Percentiles rank a stretch among this genome's conserved stretches.
Evolutionary conservation across 176 grass and related monocot species (phyloP).

Genomic region (Cymbopogon citratus): DNA sequence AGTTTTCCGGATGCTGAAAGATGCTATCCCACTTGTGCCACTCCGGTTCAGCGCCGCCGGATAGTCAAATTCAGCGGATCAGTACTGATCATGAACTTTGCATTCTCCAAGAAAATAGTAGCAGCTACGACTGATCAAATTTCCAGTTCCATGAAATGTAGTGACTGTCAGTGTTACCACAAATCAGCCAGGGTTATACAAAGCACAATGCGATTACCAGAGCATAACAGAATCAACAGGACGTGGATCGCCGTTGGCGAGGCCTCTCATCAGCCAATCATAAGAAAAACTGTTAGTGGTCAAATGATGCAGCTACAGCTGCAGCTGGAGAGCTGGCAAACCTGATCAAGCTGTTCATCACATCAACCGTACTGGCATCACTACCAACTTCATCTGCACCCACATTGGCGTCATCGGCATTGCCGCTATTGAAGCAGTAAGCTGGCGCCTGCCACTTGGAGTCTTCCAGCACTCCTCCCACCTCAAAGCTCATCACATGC

Average conservation of each 20-base stretch:
- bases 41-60: not conserved
- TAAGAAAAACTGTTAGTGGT: not conserved
- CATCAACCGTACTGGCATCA: not conserved
- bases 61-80: not conserved
- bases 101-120: not conserved
- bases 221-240: not conserved
- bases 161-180: not conserved
- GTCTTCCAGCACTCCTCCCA: conserved; percentile 46
- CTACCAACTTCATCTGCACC: too few species aligned
- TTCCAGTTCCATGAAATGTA: not conserved
- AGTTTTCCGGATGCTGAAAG: not conserved
- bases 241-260: not conserved
- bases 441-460: conserved; percentile 51
- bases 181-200: too few species aligned
- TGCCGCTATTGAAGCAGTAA: conserved; percentile 29
- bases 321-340: not conserved
- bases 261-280: not conserved
- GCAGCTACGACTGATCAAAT: not conserved
- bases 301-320: not conserved
- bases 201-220: not conserved
- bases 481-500: conserved; percentile 63
- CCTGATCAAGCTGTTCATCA: conserved; percentile 1
- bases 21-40: not conserved
- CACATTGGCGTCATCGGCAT: not conserved
- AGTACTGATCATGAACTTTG: not conserved